A percentile compares a stretch with the other conserved stretches of the same genome.
Evolutionary conservation across 2,329 filamentous ascomycete species (phyloP).

Genomic region (Ophiostoma ips): DNA sequence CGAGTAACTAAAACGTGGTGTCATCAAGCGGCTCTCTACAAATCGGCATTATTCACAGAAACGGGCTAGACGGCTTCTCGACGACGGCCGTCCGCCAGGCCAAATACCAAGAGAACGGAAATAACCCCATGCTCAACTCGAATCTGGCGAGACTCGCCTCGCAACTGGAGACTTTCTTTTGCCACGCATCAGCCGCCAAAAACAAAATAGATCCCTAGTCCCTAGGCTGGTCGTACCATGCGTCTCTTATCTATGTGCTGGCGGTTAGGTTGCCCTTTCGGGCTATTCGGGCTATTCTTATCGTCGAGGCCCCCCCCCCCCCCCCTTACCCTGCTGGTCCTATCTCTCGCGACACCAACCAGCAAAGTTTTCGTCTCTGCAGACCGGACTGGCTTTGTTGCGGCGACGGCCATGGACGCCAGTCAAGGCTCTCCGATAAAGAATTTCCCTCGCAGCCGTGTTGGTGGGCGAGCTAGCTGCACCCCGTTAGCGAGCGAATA

Average conservation of each 20-base stretch:
- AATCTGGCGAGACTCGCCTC: too few relatives aligned
- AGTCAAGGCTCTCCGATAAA: background rate
- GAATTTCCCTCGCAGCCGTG: background rate
- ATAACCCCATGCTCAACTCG: too few relatives aligned
- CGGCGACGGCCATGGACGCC: background rate
- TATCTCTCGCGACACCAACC: too few relatives aligned
- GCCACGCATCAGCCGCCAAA: too few relatives aligned
- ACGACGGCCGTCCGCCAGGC: too few relatives aligned
- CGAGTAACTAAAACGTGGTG: too few relatives aligned
- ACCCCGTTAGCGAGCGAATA: background rate
- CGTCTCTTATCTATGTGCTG: background rate
- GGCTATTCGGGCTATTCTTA: constrained; percentile 1
- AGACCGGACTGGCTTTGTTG: too few relatives aligned
- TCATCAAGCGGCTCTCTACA: too few relatives aligned
- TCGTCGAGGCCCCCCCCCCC: background rate
- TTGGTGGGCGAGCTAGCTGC: background rate
- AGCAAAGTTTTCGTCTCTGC: too few relatives aligned
- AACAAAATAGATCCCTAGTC: background rate
- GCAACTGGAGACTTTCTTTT: background rate
- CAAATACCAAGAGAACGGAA: background rate
- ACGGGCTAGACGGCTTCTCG: too few relatives aligned
- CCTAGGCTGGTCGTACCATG: background rate
- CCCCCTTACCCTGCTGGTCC: background rate
- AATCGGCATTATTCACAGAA: too few relatives aligned
- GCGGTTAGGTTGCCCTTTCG: constrained; percentile 2